A percentile compares a stretch with the other conserved stretches of the same genome.
Evolutionary conservation across 192 early-diverging fungal species (phyloP).

Genomic region (Coemansia sp.): DNA sequence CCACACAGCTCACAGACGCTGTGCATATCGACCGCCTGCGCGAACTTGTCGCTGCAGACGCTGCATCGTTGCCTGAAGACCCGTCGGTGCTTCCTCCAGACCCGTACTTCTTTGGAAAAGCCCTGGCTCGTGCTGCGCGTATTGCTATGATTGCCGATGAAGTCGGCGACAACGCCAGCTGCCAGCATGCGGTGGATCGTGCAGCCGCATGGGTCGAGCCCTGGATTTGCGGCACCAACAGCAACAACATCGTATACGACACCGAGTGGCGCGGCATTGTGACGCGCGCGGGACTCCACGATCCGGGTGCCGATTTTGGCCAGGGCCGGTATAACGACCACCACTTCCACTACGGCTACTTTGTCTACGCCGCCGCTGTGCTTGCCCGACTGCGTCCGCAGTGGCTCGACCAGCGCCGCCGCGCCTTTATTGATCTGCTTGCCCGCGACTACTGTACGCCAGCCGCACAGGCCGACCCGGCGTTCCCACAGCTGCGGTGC

Average conservation of each 20-base stretch:
- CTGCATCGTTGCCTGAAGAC: conserved; percentile 3
- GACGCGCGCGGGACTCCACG: conserved; percentile 28
- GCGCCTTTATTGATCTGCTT: conserved; percentile 22
- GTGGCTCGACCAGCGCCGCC: conserved; percentile 30
- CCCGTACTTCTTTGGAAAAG: conserved; percentile 61
- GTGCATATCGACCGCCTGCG: conserved; percentile 14
- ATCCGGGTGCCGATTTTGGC: conserved; percentile 54
- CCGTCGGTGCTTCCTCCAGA: conserved; percentile 31
- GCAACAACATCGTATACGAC: conserved; percentile 44
- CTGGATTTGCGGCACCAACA: conserved; percentile 42
- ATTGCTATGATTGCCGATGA: conserved; percentile 60
- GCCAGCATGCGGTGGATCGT: conserved; percentile 22
- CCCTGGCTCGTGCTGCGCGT: conserved; percentile 48
- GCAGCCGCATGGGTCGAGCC: conserved; percentile 37
- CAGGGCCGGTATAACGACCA: conserved; percentile 62
- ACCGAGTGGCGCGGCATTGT: conserved; percentile 54
- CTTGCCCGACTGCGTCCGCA: conserved; percentile 42
- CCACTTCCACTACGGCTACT: conserved; percentile 64
- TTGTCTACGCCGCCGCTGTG: conserved; percentile 54
- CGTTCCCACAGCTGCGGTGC: conserved; percentile 56
- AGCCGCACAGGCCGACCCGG: background rate
- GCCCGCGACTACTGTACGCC: conserved; percentile 58
- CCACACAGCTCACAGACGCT: conserved; percentile 11
- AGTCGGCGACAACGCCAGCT: conserved; percentile 26
- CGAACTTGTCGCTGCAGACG: conserved; percentile 40